phyloP scores from a whole-genome alignment of 164 flowering plant species.

The Warburgia ugandensis region DNA sequence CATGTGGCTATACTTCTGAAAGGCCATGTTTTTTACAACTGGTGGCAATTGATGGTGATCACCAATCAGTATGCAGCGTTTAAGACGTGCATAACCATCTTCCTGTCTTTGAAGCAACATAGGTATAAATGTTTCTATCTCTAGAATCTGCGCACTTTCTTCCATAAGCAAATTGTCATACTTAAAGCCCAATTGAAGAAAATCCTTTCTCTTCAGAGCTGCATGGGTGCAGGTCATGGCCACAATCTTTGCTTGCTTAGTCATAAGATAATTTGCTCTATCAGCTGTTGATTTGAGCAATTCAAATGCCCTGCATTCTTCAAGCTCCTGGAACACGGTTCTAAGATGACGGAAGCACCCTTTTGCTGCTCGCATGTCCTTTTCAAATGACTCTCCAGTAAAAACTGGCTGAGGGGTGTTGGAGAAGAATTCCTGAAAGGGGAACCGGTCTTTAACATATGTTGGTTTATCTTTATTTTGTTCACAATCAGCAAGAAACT shows the following conservation, averaged over 20 bases:
- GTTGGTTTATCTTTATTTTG: constrained; percentile 62
- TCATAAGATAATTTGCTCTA: constrained; percentile 93
- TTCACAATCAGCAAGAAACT: constrained; percentile 74
- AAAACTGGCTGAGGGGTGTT: constrained; percentile 74
- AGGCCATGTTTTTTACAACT: constrained; percentile 99
- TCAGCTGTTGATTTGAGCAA: constrained; percentile 94
- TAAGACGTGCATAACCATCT: constrained; percentile 94
- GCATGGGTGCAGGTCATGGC: constrained; percentile 99
- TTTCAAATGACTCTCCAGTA: constrained; percentile 75
- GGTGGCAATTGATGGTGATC: constrained; percentile 99
- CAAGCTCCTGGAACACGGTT: constrained; percentile 92
- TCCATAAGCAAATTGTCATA: constrained; percentile 98
- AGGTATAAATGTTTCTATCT: constrained; percentile 96
- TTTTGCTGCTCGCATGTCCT: constrained; percentile 89
- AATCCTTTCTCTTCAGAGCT: constrained; percentile 93
- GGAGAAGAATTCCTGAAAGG: constrained; percentile 79
- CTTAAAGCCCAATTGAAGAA: constrained; percentile 86
- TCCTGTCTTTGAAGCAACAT: constrained; percentile 98
- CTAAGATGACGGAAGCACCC: constrained; percentile 93
- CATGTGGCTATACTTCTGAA: constrained; percentile 99
- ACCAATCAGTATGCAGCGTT: constrained; percentile 96
- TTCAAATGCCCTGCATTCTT: constrained; percentile 98
- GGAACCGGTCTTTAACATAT: constrained; percentile 76
- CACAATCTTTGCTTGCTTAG: constrained; percentile 96
- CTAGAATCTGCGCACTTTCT: constrained; percentile 98